Evolutionary conservation across 164 flowering plant genomes (phyloP), one percentile per base, ranked within the genome.

Genomic region (Nymphaea colorata): DNA sequence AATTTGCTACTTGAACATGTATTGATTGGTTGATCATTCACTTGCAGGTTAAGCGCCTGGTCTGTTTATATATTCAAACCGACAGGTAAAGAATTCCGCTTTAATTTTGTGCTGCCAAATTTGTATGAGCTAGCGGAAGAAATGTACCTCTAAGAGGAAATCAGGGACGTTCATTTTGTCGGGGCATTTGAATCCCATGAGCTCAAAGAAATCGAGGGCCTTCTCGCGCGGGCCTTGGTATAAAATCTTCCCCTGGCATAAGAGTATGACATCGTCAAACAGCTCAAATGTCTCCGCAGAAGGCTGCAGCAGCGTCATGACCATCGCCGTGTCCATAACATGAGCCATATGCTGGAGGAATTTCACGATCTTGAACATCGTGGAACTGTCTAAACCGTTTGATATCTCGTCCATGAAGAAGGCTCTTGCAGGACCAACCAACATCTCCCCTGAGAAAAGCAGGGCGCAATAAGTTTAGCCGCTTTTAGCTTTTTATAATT

Each of bases 321-420:
- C 72, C 85, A 83, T 83, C 15, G 88, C 86, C 1, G 79, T 72
- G 63, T 86, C 84, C 78, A 76, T 80, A 44, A 84, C 79, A 65
- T 86, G 90, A 68, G 83, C 87, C 84, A 86, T 78, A 70, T 86
- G 88, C 60, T 79, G 80, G 84, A 86, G 76, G 64, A 64, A 83
- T 67, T 77, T 79, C 25, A 80, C 73, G 59, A 87, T 86, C 70
- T 87, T 83, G 69, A 78, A 87, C 11, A 90, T 86, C 8, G 90
- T 87, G 12, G 93, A 86, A 71, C 93, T 87, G 73, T 87, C 93
- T 51, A 87, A 67, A 8, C 93, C 90, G 6, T 85, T 84, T 42
- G 90, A 86, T 74, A 87, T 87, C 77, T 83, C 86, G 66, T 85
- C 88, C 88, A 85, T 85, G 73, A 85, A 81, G 18, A 85, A 66